These are phyloP conservation scores for Gossypium arboreum DNA, from an alignment of 345 rosid genomes.

Conservation along the genomic window DNA sequence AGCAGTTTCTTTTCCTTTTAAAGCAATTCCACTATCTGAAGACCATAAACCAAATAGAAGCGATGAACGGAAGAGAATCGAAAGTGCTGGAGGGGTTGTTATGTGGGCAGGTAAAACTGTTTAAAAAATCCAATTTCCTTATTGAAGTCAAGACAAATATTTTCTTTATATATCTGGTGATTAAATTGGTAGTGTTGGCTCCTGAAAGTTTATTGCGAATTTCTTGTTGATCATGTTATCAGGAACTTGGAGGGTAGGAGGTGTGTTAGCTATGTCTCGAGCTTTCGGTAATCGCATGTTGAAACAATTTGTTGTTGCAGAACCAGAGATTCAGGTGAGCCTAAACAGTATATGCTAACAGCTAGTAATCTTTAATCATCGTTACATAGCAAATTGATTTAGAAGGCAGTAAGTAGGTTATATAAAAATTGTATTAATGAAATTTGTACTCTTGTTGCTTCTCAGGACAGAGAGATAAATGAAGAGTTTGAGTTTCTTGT, in stretches of 20 bases:
- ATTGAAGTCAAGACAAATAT: not conserved
- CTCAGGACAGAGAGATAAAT: slow-evolving; percentile 73
- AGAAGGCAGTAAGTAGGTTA: not conserved
- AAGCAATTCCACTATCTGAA: slow-evolving; percentile 95
- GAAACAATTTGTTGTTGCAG: slow-evolving; percentile 96
- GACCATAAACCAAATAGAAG: slow-evolving; percentile 99
- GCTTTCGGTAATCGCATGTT: slow-evolving; percentile 99
- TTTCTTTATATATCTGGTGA: not conserved
- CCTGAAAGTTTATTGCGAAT: not conserved
- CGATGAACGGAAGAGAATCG: slow-evolving; percentile 95
- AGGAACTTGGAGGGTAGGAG: slow-evolving; percentile 99
- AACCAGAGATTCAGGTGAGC: slow-evolving; percentile 95
- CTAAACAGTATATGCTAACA: not conserved
- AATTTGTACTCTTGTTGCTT: slow-evolving; percentile 10
- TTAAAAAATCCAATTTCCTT: not conserved
- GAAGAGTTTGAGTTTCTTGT: slow-evolving; percentile 78
- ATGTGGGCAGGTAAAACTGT: slow-evolving; percentile 91
- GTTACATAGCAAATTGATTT: not conserved
- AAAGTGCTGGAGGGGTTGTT: slow-evolving; percentile 90
- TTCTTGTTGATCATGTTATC: slow-evolving; percentile 25
- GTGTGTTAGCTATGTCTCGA: slow-evolving; percentile 97
- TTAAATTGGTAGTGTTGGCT: not conserved
- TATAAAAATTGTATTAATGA: slow-evolving; percentile 8
- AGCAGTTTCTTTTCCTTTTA: slow-evolving; percentile 22
- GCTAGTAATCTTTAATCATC: not conserved